Evolutionary conservation across 202 grass and related monocot species (phyloP).

Genomic region (Schoenoplectus triqueter): DNA sequence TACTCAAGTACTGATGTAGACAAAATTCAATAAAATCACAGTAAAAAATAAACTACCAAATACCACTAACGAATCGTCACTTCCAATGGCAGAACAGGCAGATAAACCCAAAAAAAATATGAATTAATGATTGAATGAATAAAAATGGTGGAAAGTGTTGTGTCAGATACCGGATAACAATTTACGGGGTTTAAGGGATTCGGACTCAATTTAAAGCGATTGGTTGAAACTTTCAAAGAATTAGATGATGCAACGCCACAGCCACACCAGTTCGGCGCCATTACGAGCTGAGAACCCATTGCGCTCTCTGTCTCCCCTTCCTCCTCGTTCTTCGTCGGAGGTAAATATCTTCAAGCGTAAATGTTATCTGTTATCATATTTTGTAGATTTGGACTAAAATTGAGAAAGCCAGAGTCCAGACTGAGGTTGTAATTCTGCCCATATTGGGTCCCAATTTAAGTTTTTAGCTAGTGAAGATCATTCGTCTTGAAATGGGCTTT

Average conservation of each 20-base stretch:
- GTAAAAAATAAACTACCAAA: neutral
- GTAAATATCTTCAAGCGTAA: neutral
- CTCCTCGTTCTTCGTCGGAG: neutral
- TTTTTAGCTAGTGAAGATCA: too few relatives aligned
- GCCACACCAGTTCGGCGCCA: constrained; percentile 26
- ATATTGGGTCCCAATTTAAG: too few relatives aligned
- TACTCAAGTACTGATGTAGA: neutral
- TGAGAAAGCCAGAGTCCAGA: neutral
- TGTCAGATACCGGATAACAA: constrained; percentile 33
- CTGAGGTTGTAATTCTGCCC: too few relatives aligned
- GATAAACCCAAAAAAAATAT: neutral
- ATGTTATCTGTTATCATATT: neutral
- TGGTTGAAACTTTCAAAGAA: constrained; percentile 9
- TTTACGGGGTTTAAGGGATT: neutral
- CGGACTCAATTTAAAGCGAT: neutral
- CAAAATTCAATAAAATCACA: constrained; percentile 1
- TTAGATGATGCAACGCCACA: constrained; percentile 14
- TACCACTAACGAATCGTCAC: neutral
- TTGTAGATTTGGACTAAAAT: neutral
- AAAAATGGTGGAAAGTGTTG: neutral
- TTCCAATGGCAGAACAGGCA: neutral
- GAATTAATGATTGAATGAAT: neutral
- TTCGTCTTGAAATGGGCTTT: too few relatives aligned
- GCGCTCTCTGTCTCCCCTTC: neutral
- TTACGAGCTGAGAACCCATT: constrained; percentile 31